phyloP scores from a whole-genome alignment of 169 alveolate species.

The Plasmodium vinckei region DNA sequence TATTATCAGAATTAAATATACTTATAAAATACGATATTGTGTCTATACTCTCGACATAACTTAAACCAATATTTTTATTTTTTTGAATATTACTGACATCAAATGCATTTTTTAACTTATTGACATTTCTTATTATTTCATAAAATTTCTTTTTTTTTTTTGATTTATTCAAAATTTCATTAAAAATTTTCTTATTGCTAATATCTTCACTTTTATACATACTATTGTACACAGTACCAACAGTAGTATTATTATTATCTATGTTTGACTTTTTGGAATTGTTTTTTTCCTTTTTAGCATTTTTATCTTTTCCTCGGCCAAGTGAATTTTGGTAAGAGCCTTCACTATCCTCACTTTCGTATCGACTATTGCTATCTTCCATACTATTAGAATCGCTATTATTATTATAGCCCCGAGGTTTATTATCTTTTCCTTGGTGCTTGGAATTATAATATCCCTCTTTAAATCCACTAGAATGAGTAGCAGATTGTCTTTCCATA shows the following conservation, averaged over 20 bases:
- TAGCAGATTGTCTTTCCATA: too few species aligned
- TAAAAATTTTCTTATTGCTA: constrained; percentile 37
- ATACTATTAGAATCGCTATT: not conserved
- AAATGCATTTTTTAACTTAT: constrained; percentile 46
- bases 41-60: constrained; percentile 56
- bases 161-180: constrained; percentile 49
- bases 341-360: not conserved
- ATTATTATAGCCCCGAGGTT: too few species aligned
- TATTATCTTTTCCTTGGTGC: too few species aligned
- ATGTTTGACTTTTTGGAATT: too few species aligned
- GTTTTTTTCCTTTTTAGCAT: not conserved
- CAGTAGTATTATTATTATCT: too few species aligned
- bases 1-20: constrained; percentile 52
- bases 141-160: constrained; percentile 48
- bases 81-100: constrained; percentile 34
- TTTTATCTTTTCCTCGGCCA: not conserved
- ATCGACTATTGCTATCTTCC: not conserved
- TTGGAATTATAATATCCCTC: too few species aligned
- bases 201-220: not conserved
- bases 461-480: too few species aligned
- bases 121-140: constrained; percentile 38
- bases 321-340: not conserved
- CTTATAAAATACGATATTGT: constrained; percentile 66
- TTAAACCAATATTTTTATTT: constrained; percentile 31
- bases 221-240: too few species aligned